These are phyloP conservation scores for Geotrichum bryndzae DNA, from an alignment of 1,139 yeast species.

Conservation along the genomic window DNA sequence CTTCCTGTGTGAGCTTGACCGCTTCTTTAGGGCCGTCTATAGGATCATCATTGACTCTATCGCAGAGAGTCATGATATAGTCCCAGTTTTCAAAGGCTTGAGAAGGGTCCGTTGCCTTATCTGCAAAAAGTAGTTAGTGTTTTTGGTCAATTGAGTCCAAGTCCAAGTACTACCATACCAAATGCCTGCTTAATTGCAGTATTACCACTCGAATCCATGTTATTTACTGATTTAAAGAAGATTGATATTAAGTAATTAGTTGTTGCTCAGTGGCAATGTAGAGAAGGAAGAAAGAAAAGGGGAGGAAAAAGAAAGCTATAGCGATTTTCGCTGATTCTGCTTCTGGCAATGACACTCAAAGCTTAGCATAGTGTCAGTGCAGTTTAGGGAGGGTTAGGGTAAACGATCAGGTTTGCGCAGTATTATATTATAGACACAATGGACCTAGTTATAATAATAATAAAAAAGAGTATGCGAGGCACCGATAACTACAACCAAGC, in stretches of 20 bases:
- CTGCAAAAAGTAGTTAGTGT: conserved; percentile 24
- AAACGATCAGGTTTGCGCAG: neutral
- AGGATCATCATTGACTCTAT: conserved; percentile 66
- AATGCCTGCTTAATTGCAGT: conserved; percentile 1
- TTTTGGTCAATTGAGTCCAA: neutral
- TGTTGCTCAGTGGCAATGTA: neutral
- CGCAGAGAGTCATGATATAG: conserved; percentile 75
- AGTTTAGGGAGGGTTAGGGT: neutral
- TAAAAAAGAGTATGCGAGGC: neutral
- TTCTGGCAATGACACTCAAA: neutral
- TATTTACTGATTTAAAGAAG: neutral
- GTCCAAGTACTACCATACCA: conserved; percentile 2
- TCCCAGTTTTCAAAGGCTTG: conserved; percentile 83
- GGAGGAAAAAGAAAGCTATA: neutral
- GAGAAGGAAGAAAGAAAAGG: neutral
- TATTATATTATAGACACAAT: neutral
- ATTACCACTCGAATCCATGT: neutral
- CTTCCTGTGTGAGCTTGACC: conserved; percentile 44
- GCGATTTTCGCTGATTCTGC: neutral
- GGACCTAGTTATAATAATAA: neutral
- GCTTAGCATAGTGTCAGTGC: neutral
- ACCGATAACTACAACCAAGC: neutral
- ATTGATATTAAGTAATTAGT: neutral
- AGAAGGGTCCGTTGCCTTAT: conserved; percentile 79
- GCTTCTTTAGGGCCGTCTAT: conserved; percentile 55